phyloP scores from a whole-genome alignment of 2,329 filamentous ascomycete species.

The Tolypocladium pustulatum region DNA sequence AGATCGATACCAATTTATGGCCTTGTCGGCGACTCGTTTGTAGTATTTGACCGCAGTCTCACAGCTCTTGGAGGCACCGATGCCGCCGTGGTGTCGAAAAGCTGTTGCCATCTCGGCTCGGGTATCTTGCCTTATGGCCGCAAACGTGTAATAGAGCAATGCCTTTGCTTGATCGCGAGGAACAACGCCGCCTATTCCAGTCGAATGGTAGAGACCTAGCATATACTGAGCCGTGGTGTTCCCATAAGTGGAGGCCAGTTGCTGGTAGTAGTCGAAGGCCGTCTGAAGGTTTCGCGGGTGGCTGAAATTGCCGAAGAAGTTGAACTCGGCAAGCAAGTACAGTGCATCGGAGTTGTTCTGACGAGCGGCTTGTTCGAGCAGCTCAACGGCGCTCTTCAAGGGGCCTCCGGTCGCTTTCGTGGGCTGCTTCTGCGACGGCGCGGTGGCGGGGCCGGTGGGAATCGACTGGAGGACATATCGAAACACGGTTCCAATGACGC shows the following conservation, averaged over 20 bases:
- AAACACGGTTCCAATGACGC: conserved; percentile 31
- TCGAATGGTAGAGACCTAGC: conserved; percentile 92
- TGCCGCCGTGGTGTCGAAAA: conserved; percentile 74
- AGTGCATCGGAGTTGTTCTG: conserved; percentile 71
- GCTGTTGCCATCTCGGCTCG: conserved; percentile 89
- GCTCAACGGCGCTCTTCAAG: conserved; percentile 38
- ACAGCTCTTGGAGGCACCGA: conserved; percentile 78
- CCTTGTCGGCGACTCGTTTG: conserved; percentile 87
- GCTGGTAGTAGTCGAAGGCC: conserved; percentile 73
- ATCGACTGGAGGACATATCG: conserved; percentile 36
- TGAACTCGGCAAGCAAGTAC: conserved; percentile 83
- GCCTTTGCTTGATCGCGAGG: conserved; percentile 83
- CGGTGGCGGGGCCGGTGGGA: conserved; percentile 37
- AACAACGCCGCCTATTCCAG: conserved; percentile 73
- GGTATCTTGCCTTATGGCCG: conserved; percentile 72
- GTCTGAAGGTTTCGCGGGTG: conserved; percentile 71
- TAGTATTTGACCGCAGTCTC: conserved; percentile 81
- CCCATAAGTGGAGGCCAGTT: conserved; percentile 64
- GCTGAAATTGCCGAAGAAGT: conserved; percentile 91
- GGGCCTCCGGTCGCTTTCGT: conserved; percentile 25
- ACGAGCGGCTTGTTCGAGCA: conserved; percentile 41
- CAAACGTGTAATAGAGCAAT: conserved; percentile 88
- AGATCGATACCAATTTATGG: conserved; percentile 75
- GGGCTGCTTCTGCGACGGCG: conserved; percentile 29
- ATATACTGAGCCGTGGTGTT: conserved; percentile 94